These are phyloP conservation scores for Chrysophaeum taylorii DNA, from an alignment of 352 stramenopile genomes.

Conservation along the genomic window DNA sequence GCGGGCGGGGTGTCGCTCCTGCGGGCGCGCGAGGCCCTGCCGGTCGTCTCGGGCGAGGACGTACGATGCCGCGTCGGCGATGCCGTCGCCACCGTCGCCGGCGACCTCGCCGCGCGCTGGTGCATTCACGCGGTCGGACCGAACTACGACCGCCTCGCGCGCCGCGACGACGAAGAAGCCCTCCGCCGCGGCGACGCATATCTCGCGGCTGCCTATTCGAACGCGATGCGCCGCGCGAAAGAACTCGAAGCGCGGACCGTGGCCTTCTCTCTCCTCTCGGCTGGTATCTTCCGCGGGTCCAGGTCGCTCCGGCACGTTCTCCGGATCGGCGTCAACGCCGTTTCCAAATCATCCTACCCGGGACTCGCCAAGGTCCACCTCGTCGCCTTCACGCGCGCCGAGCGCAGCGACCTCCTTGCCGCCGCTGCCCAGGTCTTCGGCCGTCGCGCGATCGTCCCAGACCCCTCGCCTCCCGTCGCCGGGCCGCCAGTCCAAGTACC, in stretches of 20 bases:
- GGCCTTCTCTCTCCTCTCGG: slow-evolving; percentile 20
- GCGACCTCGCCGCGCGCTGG: slow-evolving; percentile 2
- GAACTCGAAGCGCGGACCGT: slow-evolving; percentile 18
- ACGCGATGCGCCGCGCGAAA: slow-evolving; percentile 15
- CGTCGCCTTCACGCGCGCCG: slow-evolving; percentile 21
- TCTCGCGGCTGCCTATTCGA: background rate
- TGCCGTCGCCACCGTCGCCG: slow-evolving; percentile 23
- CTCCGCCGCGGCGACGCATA: slow-evolving; percentile 12
- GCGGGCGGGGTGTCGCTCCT: slow-evolving; percentile 17
- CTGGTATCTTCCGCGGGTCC: slow-evolving; percentile 22
- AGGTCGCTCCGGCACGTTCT: slow-evolving; percentile 21
- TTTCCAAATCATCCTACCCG: slow-evolving; percentile 3
- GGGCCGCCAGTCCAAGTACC: too few species aligned
- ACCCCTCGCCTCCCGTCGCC: too few species aligned
- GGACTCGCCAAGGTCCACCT: slow-evolving; percentile 27
- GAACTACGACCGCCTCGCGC: slow-evolving; percentile 10
- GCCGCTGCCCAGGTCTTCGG: background rate
- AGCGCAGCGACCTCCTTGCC: slow-evolving; percentile 16
- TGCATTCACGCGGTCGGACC: slow-evolving; percentile 28
- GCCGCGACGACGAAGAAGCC: background rate
- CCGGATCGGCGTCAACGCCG: slow-evolving; percentile 22
- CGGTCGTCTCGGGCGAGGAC: background rate
- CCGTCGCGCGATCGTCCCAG: too few species aligned
- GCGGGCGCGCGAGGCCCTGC: slow-evolving; percentile 14
- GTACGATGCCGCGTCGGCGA: slow-evolving; percentile 18